A percentile compares a stretch with the other conserved stretches of the same genome.
phyloP scores from a whole-genome alignment of 208 protist genomes.

The Balamuthia mandrillaris region DNA sequence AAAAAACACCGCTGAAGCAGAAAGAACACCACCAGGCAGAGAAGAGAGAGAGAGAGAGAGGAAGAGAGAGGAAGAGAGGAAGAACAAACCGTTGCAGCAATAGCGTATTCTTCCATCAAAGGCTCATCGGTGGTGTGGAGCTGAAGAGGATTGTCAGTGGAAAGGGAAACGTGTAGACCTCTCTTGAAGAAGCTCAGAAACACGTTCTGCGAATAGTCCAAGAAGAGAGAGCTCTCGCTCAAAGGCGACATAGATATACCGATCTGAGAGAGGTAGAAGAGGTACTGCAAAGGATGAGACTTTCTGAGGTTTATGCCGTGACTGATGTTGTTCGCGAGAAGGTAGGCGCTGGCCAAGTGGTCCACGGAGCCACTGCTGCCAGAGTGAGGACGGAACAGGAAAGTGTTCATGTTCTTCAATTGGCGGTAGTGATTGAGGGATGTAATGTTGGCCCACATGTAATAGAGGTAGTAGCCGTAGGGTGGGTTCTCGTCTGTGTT shows the following conservation, averaged over 20 bases:
- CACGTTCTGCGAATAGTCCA: constrained; percentile 91
- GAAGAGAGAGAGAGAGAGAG: too few relatives aligned
- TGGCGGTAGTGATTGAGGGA: constrained; percentile 92
- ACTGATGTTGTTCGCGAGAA: constrained; percentile 89
- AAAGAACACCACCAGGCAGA: not conserved
- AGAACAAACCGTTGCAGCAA: constrained; percentile 88
- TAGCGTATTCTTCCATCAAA: constrained; percentile 97
- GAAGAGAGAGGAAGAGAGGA: too few relatives aligned
- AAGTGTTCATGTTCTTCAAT: constrained; percentile 40
- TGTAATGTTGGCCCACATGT: constrained; percentile 96
- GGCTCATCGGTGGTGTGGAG: constrained; percentile 97
- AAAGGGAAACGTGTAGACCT: constrained; percentile 94
- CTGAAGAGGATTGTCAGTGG: constrained; percentile 93
- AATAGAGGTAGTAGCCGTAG: constrained; percentile 97
- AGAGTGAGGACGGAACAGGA: constrained; percentile 88
- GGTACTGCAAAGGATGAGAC: constrained; percentile 93
- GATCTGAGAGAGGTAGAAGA: constrained; percentile 79
- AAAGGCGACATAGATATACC: constrained; percentile 96
- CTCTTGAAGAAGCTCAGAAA: constrained; percentile 91
- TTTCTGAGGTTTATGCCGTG: constrained; percentile 95
- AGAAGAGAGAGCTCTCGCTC: constrained; percentile 97
- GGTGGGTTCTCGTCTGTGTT: constrained; percentile 91
- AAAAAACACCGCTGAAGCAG: not conserved
- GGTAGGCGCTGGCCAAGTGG: constrained; percentile 89
- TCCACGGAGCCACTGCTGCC: constrained; percentile 88